phyloP scores from a whole-genome alignment of 805 yeast genomes.

The Myxozyma melibiosi region DNA sequence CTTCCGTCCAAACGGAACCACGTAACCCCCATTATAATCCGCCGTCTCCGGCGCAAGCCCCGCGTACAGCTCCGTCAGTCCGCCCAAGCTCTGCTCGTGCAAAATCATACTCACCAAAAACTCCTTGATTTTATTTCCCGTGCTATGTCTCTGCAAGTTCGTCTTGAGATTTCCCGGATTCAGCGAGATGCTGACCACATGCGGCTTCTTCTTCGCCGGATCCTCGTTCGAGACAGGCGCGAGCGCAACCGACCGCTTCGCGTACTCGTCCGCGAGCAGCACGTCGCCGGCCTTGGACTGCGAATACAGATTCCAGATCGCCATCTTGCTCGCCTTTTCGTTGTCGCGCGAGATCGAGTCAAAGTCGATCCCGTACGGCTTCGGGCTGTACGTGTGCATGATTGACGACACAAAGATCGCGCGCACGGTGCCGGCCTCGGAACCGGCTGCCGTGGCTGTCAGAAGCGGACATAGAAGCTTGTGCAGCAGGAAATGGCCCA shows the following conservation, averaged over 20 bases:
- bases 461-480: slow-evolving; percentile 47
- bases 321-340: slow-evolving; percentile 33
- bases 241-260: slow-evolving; percentile 8
- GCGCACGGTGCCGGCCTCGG: slow-evolving; percentile 38
- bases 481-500: slow-evolving; percentile 52
- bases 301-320: slow-evolving; percentile 40
- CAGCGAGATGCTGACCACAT: slow-evolving; percentile 18
- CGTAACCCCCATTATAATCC: slow-evolving; percentile 42
- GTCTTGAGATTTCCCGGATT: slow-evolving; percentile 28
- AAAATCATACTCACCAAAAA: neutral
- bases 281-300: slow-evolving; percentile 50
- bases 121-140: neutral
- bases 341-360: slow-evolving; percentile 38
- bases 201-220: slow-evolving; percentile 4
- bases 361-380: slow-evolving; percentile 43
- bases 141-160: slow-evolving; percentile 6
- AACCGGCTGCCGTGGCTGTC: slow-evolving; percentile 40
- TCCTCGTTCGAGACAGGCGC: slow-evolving; percentile 3
- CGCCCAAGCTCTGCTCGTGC: slow-evolving; percentile 16
- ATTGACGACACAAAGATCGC: slow-evolving; percentile 51
- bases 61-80: slow-evolving; percentile 47
- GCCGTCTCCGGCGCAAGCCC: slow-evolving; percentile 46
- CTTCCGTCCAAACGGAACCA: slow-evolving; percentile 17
- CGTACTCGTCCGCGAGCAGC: slow-evolving; percentile 16
- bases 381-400: slow-evolving; percentile 41